A percentile compares a stretch with the other conserved stretches of the same genome.
Evolutionary conservation across 345 rosid genomes (phyloP).

Genomic region (Laguncularia racemosa): DNA sequence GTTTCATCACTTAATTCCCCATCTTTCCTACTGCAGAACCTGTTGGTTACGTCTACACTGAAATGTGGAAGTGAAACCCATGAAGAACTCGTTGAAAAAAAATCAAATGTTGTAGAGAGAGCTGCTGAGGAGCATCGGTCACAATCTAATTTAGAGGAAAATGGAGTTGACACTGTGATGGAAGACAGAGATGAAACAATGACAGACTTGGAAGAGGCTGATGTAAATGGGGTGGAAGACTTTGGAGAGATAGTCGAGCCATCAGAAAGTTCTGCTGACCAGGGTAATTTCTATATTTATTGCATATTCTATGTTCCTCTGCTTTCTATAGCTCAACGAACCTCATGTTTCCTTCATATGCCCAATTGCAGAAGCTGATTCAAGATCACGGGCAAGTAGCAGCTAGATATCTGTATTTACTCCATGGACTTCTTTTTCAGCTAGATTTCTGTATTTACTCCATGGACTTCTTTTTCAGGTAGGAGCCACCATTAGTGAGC

Average conservation of each 20-base stretch:
- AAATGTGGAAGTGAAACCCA: conserved; percentile 37
- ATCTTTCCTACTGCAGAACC: conserved; percentile 36
- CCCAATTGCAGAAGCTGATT: not conserved
- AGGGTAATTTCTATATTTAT: conserved; percentile 29
- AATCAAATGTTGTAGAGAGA: conserved; percentile 20
- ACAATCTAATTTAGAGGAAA: conserved; percentile 29
- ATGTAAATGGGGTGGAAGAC: conserved; percentile 61
- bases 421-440: not conserved
- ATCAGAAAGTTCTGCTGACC: conserved; percentile 40
- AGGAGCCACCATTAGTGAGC: not conserved
- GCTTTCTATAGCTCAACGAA: not conserved
- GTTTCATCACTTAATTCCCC: not conserved
- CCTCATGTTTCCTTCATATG: too few relatives aligned
- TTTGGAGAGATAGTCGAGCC: conserved; percentile 43
- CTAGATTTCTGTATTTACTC: not conserved
- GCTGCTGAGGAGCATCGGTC: conserved; percentile 20
- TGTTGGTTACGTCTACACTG: conserved; percentile 70
- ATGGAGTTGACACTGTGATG: conserved; percentile 54
- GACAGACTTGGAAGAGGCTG: conserved; percentile 68
- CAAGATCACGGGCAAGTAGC: not conserved
- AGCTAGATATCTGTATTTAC: not conserved
- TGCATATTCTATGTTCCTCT: not conserved
- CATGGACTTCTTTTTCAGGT: not conserved
- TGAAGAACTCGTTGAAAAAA: conserved; percentile 25
- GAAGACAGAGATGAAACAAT: conserved; percentile 63